Evolutionary conservation across 2,329 filamentous ascomycete genomes (phyloP).

Genomic region (Colletotrichum paranaense): DNA sequence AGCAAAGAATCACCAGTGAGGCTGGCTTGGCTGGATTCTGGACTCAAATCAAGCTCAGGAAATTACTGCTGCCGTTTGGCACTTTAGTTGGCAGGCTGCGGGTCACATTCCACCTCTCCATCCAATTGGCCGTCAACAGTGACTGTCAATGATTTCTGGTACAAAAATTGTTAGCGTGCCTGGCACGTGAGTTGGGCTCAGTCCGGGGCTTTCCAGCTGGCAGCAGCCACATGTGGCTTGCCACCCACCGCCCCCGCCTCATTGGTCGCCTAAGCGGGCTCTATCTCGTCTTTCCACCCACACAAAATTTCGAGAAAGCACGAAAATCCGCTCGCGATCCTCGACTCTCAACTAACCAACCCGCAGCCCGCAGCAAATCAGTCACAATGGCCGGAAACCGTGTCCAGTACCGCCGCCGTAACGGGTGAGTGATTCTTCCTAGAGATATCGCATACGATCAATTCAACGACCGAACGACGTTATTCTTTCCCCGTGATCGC

Average conservation of each 20-base stretch:
- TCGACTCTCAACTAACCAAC: conserved; percentile 31
- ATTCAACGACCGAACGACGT: conserved; percentile 9
- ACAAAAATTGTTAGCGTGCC: not conserved
- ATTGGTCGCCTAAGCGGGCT: conserved; percentile 53
- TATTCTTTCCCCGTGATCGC: not conserved
- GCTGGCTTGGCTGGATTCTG: too few species aligned
- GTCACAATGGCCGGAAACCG: conserved; percentile 69
- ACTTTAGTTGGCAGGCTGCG: not conserved
- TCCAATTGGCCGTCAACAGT: not conserved
- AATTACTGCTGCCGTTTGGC: not conserved
- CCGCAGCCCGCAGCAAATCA: conserved; percentile 50
- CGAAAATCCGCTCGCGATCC: conserved; percentile 11
- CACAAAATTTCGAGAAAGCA: conserved; percentile 27
- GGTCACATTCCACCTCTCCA: not conserved
- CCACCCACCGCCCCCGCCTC: conserved; percentile 34
- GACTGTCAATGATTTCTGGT: not conserved
- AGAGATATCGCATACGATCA: not conserved
- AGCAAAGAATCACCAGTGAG: not conserved
- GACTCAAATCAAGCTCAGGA: not conserved
- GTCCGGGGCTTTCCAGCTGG: not conserved
- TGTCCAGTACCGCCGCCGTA: conserved; percentile 80
- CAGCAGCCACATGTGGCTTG: conserved; percentile 25
- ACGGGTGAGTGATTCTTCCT: conserved; percentile 71
- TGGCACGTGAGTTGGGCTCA: conserved; percentile 23
- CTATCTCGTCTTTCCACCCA: conserved; percentile 39